A percentile compares a stretch with the other conserved stretches of the same genome.
Evolutionary conservation across 2,329 filamentous ascomycete genomes (phyloP).

Genomic region (Cercospora brassicicola): DNA sequence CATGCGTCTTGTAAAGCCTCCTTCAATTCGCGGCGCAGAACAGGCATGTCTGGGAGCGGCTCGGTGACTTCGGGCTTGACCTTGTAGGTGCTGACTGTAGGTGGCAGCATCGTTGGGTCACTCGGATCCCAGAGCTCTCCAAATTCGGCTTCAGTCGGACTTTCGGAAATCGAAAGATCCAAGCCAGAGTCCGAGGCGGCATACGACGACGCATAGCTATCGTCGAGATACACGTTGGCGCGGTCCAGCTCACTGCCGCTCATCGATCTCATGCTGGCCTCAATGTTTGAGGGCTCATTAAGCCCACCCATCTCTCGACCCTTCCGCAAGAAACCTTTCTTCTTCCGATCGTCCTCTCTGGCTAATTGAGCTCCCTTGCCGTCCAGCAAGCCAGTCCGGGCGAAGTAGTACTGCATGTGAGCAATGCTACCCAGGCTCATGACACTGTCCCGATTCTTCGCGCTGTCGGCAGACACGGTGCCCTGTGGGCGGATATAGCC

Average conservation of each 20-base stretch:
- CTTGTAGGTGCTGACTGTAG: conserved; percentile 94
- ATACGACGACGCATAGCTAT: conserved; percentile 30
- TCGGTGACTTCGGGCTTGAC: conserved; percentile 77
- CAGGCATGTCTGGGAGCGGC: conserved; percentile 77
- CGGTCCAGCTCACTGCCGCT: conserved; percentile 29
- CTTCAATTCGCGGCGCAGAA: conserved; percentile 70
- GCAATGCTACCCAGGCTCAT: conserved; percentile 95
- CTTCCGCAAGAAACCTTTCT: conserved; percentile 27
- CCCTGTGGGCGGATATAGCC: conserved; percentile 87
- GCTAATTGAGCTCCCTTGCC: conserved; percentile 86
- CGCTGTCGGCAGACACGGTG: conserved; percentile 86
- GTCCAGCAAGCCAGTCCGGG: conserved; percentile 86
- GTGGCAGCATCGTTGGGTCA: conserved; percentile 83
- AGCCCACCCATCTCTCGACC: conserved; percentile 18
- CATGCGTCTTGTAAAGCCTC: conserved; percentile 68
- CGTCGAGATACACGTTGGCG: conserved; percentile 30
- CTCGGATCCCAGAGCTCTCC: conserved; percentile 51
- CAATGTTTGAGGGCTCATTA: conserved; percentile 9
- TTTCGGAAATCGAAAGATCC: conserved; percentile 48
- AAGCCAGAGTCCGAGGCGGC: conserved; percentile 39
- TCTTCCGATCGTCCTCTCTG: conserved; percentile 42
- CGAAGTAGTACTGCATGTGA: conserved; percentile 98
- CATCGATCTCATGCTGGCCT: conserved; percentile 7
- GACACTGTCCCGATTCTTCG: conserved; percentile 86
- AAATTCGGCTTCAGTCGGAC: conserved; percentile 56